Evolutionary conservation across 2,329 filamentous ascomycete genomes (phyloP), one percentile per base, ranked within the genome.

Genomic region (Ophiostoma ulmi): DNA sequence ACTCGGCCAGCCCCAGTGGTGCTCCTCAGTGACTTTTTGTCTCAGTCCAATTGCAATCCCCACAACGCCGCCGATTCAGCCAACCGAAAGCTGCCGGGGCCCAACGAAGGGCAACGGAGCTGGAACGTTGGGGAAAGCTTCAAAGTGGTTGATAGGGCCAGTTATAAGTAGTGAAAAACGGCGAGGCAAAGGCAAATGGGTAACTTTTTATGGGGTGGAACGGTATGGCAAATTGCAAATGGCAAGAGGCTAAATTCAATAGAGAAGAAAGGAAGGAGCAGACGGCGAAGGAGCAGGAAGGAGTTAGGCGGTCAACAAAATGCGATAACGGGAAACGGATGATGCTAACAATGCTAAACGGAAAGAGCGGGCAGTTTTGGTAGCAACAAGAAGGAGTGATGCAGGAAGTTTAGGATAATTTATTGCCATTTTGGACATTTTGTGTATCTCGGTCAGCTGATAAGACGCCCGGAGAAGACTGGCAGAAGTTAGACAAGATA

Each of bases 81-180:
- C 72, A 73, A 71, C 72, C 72, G 69, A 72, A 72, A 26, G 70
- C 68, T 66, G 69, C 67, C 68, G 48, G 55, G 48, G 64, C 68
- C 70, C 69, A 72, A 71, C 72, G 72, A 71, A 71, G 69, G 68
- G 69, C 55, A 67, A 70, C 36, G 64, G 70, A 72, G 66, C 38
- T 71, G 65, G 73, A 72, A 69, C 69, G 73, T 74, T 74, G 73
- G 73, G 73, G 73, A 73, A 74, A 69, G 70, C 67, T 35, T 63
- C 38, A 41, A 44, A 38, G 38, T 17, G 36, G 38, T 67, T 48
- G 64, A 41, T 39, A 48, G 36, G 13, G 38, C 38, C n/a, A 67
- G 65, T 48, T 26, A 20, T 31, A n/a, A 44, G 17, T 5, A 58
- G n/a, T 58, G 22, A 58, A 26, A 31, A 35, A 63, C 26, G 36